phyloP scores from a whole-genome alignment of 225 moss, liverwort and hornwort genomes.

The Rhytidiadelphus loreus region DNA sequence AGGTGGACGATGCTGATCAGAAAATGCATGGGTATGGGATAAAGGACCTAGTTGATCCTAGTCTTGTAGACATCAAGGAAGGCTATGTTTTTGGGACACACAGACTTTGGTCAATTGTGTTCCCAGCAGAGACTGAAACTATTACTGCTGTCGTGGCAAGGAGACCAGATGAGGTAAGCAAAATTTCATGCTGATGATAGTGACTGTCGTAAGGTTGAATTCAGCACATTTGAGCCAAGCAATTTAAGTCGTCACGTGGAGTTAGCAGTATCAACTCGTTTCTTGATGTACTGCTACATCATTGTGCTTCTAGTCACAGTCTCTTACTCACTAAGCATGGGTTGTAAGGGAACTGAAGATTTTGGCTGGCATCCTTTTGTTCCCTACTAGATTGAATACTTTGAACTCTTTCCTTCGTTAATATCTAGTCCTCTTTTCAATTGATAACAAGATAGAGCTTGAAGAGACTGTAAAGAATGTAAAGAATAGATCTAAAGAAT shows the following conservation, averaged over 20 bases:
- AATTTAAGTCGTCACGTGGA: not conserved
- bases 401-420: not conserved
- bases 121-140: constrained; percentile 69
- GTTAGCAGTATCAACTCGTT: not conserved
- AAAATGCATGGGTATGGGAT: constrained; percentile 70
- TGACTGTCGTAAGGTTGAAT: not conserved
- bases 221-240: not conserved
- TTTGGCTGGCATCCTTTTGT: not conserved
- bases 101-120: constrained; percentile 78
- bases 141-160: constrained; percentile 77
- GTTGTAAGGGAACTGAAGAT: not conserved
- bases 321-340: not conserved
- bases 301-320: not conserved
- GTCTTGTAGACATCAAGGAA: constrained; percentile 26
- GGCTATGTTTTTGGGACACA: constrained; percentile 63
- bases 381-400: not conserved
- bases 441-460: not conserved
- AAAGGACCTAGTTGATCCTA: constrained; percentile 25
- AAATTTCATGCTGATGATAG: not conserved
- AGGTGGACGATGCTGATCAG: constrained; percentile 67
- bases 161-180: constrained; percentile 72
- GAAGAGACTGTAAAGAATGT: not conserved
- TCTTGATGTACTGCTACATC: not conserved
- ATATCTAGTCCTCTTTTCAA: not conserved
- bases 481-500: not conserved